A percentile compares a stretch with the other conserved stretches of the same genome.
Evolutionary conservation across 306 rosid genomes (phyloP).

Genomic region (Corylus heterophylla): DNA sequence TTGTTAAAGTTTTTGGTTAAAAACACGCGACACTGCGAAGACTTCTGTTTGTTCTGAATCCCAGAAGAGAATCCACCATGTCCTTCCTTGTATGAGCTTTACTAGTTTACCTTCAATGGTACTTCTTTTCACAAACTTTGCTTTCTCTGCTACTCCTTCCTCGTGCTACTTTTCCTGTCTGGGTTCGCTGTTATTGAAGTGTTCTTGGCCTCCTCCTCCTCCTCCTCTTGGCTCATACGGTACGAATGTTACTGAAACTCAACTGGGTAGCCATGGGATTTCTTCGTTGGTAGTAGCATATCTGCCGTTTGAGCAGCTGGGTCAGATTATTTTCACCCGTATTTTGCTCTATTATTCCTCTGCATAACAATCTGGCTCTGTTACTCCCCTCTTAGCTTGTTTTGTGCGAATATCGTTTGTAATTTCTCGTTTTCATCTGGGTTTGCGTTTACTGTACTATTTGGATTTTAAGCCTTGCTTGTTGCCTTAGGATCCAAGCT

Average conservation of each 20-base stretch:
- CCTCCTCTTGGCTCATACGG: neutral
- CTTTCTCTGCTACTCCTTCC: neutral
- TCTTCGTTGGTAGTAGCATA: neutral
- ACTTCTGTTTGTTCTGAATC: neutral
- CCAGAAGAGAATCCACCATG: neutral
- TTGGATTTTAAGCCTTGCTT: neutral
- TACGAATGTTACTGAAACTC: neutral
- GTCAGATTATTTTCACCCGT: neutral
- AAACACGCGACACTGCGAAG: no score
- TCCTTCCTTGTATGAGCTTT: neutral
- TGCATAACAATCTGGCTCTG: neutral
- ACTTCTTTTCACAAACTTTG: neutral
- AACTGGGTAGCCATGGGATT: neutral
- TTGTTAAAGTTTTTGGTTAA: no score
- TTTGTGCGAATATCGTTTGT: no score
- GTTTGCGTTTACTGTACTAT: neutral
- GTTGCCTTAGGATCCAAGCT: neutral
- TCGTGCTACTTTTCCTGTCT: no score
- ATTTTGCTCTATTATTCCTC: neutral
- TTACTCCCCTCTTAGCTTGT: neutral
- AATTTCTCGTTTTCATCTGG: neutral
- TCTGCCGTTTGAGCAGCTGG: slow-evolving; percentile 2
- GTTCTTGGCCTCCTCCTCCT: neutral
- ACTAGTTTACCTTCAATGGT: neutral
- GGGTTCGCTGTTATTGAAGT: neutral